Evolutionary conservation across 441 rosid species (phyloP).

Genomic region (Pelargonium australe): DNA sequence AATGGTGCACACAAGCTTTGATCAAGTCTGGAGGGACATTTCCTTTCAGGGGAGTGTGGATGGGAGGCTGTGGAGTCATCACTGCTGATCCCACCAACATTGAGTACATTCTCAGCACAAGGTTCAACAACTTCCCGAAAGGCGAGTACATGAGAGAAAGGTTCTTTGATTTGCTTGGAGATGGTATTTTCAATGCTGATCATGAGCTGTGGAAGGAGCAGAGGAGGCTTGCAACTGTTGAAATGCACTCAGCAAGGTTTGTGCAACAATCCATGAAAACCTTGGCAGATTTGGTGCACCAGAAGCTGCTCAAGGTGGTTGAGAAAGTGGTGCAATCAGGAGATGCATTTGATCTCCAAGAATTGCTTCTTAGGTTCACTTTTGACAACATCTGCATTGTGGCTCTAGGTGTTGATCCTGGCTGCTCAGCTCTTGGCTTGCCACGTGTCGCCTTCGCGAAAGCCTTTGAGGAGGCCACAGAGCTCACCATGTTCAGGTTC

Average conservation of each 20-base stretch:
- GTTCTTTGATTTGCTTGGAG: slow-evolving; percentile 59
- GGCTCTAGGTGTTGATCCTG: slow-evolving; percentile 65
- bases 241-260: slow-evolving; percentile 62
- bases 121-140: slow-evolving; percentile 65
- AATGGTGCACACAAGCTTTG: slow-evolving; percentile 40
- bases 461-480: slow-evolving; percentile 76
- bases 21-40: slow-evolving; percentile 43
- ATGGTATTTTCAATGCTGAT: slow-evolving; percentile 61
- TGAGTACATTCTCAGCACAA: slow-evolving; percentile 59
- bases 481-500: slow-evolving; percentile 48
- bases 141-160: slow-evolving; percentile 53
- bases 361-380: slow-evolving; percentile 54
- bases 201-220: slow-evolving; percentile 59
- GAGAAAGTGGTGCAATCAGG: slow-evolving; percentile 35
- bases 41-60: slow-evolving; percentile 44
- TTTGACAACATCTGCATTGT: slow-evolving; percentile 64
- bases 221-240: slow-evolving; percentile 36
- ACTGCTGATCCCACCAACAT: slow-evolving; percentile 50
- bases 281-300: slow-evolving; percentile 39
- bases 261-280: slow-evolving; percentile 40
- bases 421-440: slow-evolving; percentile 47
- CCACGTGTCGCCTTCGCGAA: slow-evolving; percentile 64
- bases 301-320: slow-evolving; percentile 46
- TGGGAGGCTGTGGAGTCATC: slow-evolving; percentile 48
- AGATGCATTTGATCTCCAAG: slow-evolving; percentile 56